Evolutionary conservation across 805 yeast genomes (phyloP).

Genomic region (Pichia californica): DNA sequence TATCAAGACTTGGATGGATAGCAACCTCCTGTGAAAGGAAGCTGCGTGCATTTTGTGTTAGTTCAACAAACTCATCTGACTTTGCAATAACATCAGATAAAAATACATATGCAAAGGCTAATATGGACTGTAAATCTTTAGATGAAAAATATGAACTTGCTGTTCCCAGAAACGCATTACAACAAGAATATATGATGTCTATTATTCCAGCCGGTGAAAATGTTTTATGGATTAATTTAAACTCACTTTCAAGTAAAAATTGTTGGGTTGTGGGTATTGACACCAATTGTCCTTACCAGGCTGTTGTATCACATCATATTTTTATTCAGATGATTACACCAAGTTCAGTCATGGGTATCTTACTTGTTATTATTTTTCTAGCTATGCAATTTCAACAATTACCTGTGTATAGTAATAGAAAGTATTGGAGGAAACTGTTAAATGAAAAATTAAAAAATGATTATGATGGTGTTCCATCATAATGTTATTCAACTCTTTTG

Average conservation of each 20-base stretch:
- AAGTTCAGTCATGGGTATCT: conserved; percentile 50
- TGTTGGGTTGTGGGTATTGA: conserved; percentile 91
- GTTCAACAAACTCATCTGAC: conserved; percentile 29
- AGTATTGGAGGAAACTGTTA: conserved; percentile 53
- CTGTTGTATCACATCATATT: conserved; percentile 44
- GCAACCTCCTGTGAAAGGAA: conserved; percentile 60
- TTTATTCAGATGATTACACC: conserved; percentile 64
- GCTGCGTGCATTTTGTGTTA: conserved; percentile 52
- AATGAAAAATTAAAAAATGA: conserved; percentile 55
- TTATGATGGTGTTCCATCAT: conserved; percentile 85
- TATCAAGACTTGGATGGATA: conserved; percentile 47
- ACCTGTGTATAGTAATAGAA: conserved; percentile 68
- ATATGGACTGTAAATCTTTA: conserved; percentile 22
- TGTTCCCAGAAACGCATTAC: conserved; percentile 45
- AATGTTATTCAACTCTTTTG: background rate
- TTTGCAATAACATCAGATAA: conserved; percentile 37
- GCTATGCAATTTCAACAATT: conserved; percentile 50
- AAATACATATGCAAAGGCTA: conserved; percentile 41
- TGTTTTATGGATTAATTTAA: conserved; percentile 74
- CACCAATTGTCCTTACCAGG: conserved; percentile 72
- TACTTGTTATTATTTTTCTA: conserved; percentile 45
- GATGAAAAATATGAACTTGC: conserved; percentile 31
- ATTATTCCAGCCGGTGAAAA: conserved; percentile 20
- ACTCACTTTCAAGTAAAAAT: conserved; percentile 61
- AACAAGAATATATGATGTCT: conserved; percentile 30